Conservation (phyloP, 2,329 filamentous ascomycete species). For the Davidsoniella virescens region DNA sequence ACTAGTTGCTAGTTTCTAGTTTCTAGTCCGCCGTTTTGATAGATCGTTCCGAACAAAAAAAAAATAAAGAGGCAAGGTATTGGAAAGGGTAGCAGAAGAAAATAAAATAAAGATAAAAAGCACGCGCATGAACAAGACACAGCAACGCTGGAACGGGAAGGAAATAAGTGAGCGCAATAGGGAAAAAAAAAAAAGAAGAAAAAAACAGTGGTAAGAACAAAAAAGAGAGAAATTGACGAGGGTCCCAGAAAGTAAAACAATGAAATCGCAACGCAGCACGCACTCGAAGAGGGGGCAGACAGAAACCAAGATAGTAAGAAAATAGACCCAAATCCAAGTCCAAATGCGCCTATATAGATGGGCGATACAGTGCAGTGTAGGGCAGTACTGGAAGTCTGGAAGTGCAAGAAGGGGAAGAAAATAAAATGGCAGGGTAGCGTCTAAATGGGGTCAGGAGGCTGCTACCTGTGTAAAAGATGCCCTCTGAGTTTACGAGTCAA, state of each 20-base stretch:
- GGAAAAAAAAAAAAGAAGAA: slow-evolving; percentile 2
- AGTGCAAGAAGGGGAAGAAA: not conserved
- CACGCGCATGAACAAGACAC: slow-evolving; percentile 17
- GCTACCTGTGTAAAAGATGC: no score
- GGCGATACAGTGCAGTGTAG: not conserved
- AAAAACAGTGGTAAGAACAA: not conserved
- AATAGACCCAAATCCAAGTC: no score
- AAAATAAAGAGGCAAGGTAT: not conserved
- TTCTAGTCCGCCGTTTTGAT: not conserved
- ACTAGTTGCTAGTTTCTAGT: not conserved
- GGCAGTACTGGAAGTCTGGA: not conserved
- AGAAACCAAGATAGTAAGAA: no score
- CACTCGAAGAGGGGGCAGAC: no score
- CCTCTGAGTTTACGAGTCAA: no score
- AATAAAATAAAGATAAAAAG: slow-evolving; percentile 14
- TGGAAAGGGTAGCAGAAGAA: not conserved
- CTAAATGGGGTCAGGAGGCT: no score
- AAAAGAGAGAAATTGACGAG: not conserved
- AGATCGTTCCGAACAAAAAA: slow-evolving; percentile 2
- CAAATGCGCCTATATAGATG: no score
- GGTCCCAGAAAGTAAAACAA: no score
- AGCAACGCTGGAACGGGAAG: not conserved
- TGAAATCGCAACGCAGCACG: no score
- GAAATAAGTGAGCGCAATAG: not conserved
- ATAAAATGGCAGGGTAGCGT: no score